These are phyloP conservation scores for Penicillium ucsense DNA, from an alignment of 495 filamentous ascomycete species.

Conservation along the genomic window DNA sequence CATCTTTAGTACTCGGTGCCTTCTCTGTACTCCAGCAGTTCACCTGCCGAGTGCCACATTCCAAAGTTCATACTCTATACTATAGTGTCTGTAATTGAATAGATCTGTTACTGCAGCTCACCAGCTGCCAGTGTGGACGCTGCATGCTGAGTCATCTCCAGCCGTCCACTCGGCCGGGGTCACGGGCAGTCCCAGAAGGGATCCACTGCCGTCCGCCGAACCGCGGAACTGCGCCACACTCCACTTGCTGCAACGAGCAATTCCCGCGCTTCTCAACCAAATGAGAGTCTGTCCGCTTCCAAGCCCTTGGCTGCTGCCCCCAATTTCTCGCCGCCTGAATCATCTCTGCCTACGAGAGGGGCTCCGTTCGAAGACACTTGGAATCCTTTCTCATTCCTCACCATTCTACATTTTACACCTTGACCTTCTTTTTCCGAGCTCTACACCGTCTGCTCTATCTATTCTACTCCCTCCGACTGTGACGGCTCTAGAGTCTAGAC, in stretches of 20 bases:
- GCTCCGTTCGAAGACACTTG: no score
- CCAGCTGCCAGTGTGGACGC: neutral
- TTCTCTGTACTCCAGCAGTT: no score
- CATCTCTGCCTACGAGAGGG: no score
- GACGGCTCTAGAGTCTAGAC: no score
- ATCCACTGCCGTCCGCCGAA: neutral
- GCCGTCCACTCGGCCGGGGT: neutral
- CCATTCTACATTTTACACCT: neutral
- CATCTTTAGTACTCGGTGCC: no score
- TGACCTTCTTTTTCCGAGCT: neutral
- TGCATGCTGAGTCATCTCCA: neutral
- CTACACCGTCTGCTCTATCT: neutral
- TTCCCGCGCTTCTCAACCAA: constrained; percentile 8
- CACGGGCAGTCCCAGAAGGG: no score
- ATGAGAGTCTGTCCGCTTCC: neutral
- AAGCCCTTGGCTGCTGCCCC: neutral
- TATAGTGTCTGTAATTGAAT: no score
- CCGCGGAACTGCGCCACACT: constrained; percentile 12
- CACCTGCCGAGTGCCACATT: no score
- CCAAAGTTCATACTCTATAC: no score
- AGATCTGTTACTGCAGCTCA: neutral
- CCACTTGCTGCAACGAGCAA: constrained; percentile 8
- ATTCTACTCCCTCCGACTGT: no score
- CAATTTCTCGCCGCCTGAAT: no score
- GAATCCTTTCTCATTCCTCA: neutral